Percentiles rank a stretch among this genome's conserved stretches.
phyloP scores from a whole-genome alignment of 2,329 filamentous ascomycete genomes.

The Rutstroemia sydowiana region DNA sequence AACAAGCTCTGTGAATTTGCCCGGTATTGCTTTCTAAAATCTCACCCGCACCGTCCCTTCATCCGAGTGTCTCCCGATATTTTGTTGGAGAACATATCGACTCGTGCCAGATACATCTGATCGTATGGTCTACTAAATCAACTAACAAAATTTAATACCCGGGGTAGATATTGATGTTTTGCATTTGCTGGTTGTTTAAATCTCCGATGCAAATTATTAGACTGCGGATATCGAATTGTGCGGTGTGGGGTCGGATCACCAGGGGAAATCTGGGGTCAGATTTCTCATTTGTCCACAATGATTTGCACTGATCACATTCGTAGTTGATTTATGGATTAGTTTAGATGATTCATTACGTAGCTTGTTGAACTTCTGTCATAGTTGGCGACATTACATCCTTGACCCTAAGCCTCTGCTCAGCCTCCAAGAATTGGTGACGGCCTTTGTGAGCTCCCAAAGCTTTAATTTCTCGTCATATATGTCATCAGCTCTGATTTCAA shows the following conservation, averaged over 20 bases:
- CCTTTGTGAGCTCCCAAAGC: slow-evolving; percentile 9
- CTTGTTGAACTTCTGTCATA: background rate
- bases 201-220: no score
- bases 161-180: background rate
- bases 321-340: no score
- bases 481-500: slow-evolving; percentile 13
- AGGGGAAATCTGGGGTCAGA: no score
- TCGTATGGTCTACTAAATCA: background rate
- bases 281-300: no score
- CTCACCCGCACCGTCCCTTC: no score
- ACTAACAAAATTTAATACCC: no score
- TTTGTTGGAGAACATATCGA: background rate
- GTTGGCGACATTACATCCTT: background rate
- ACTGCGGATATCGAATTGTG: no score
- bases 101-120: slow-evolving; percentile 9
- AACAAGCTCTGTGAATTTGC: background rate
- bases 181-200: no score
- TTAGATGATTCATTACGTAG: background rate
- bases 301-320: no score
- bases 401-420: background rate
- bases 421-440: background rate
- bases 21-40: no score
- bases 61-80: no score
- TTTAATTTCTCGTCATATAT: slow-evolving; percentile 11
- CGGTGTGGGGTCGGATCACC: no score